Base-by-base conservation (phyloP, 768 basidiomycete genomes). In the Chiua virens region DNA sequence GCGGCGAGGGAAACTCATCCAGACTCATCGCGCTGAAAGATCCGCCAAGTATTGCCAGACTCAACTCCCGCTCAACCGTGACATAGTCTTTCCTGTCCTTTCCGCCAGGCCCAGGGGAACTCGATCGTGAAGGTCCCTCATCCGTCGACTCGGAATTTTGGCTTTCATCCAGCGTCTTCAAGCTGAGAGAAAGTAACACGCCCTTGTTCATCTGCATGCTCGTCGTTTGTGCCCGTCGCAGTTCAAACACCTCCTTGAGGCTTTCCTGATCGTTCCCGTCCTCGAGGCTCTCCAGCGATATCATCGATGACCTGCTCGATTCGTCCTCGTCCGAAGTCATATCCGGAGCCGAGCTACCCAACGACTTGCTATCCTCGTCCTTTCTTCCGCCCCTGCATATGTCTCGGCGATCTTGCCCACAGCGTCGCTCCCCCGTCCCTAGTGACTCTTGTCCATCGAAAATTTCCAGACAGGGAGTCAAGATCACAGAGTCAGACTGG, bases 161-260 rank as follows among this genome's bases (percentile, higher is more conserved):
- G 13, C 10, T 21, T 30, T 52, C 46, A 8, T 50, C 51, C 28
- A 50, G 28, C 20, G 21, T 42, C 42, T 53, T 62, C 20, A 54
- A 35, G 46, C 58, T 51, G 55, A 75, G 53, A 14, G 71, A 65
- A 28, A 80, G 56, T 23, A 81, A 57, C 41, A 77, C 67, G 5
- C 75, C 78, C 60, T 71, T 74, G 64, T 78, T 75, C 53, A 79
- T 67, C 58, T 79, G 76, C 60, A 81, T 66, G 53, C 78, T 81
- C 59, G 72, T 75, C 42, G 77, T 74, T 42, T 75, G 78, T 3
- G 70, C 79, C 13, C 76, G 71, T 55, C 70, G 71, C 40, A 79
- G 66, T 53, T 80, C 78, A 54, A 75, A 79, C 2, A 63, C 64
- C 45, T 69, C 70, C 18, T 58, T 40, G 20, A 57, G 43, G 21